Base-by-base conservation (phyloP, 306 rosid species). In the Spatholobus suberectus region DNA sequence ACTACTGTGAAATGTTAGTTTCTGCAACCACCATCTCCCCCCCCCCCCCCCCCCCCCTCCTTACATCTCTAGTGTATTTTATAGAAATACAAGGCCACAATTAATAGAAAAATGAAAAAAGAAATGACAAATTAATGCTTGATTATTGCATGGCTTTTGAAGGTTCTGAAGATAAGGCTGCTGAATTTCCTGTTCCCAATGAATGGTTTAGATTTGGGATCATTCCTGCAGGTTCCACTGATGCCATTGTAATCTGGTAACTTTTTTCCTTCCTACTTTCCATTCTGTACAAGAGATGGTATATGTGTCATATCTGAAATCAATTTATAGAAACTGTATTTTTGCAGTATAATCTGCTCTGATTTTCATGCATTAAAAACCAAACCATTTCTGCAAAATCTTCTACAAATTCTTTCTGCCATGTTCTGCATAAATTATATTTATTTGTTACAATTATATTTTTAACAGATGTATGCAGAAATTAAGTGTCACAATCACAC, bases 161-260 rank as follows among this genome's bases (percentile, higher is more conserved):
- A 88, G 91, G 74, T 70, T 88, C 89, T 20, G 85, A 87, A 71
- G 96, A 82, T 72, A 88, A 80, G 76, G 97, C 90, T 84, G 77
- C 80, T 23, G 91, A 84, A 57, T 85, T 89, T 86, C 83, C 83
- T 55, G 52, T 90, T 87, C 89, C 90, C n/a, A 87, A 84, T 75
- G 85, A 86, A 82, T 38, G 83, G 76, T 93, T 93, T 82, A 90
- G 98, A 89, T 90, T 95, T 63, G 99, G 99, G 75, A 91, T 95
- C 82, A 95, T 93, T 89, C 98, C 99, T 66, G 90, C 99, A 3
- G 99, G 99, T 72, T 95, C 99, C 76, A 95, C 99, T 17, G 99
- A 95, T 62, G 97, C 98, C 86, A 87, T 93, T 78, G 99, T 95
- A 73, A 90, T 95, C 88, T 95, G 99, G 98, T 95, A 92, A 63